phyloP scores from a whole-genome alignment of 2,329 filamentous ascomycete species.

The Biscogniauxia mediterranea region DNA sequence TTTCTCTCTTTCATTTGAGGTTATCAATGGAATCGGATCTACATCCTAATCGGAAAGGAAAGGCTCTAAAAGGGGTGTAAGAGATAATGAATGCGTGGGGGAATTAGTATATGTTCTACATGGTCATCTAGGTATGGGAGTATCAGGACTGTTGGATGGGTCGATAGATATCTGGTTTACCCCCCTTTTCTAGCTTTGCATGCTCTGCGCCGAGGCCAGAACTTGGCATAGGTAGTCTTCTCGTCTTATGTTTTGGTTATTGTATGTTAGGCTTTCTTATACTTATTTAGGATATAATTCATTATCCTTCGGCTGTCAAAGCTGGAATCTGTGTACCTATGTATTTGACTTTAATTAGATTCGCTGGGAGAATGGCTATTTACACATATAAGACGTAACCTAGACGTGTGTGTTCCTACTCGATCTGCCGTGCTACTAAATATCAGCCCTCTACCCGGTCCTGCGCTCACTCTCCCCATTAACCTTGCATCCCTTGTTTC shows the following conservation, averaged over 20 bases:
- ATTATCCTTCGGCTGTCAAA: conserved; percentile 3
- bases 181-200: background rate
- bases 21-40: background rate
- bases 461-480: background rate
- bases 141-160: background rate
- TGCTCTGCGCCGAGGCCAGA: background rate
- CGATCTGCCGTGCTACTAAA: conserved; percentile 1
- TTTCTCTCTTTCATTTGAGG: background rate
- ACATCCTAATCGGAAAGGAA: background rate
- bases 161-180: background rate
- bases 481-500: background rate
- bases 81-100: background rate
- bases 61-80: background rate
- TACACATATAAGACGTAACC: background rate
- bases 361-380: conserved; percentile 15
- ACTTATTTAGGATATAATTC: background rate
- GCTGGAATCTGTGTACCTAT: conserved; percentile 1
- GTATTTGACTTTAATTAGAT: conserved; percentile 9
- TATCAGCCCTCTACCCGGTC: background rate
- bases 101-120: background rate
- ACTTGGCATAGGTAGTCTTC: background rate
- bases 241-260: background rate
- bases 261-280: background rate
- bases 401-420: conserved; percentile 3
- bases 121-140: background rate